Evolutionary conservation across 2,329 filamentous ascomycete species (phyloP), one percentile per base, ranked within the genome.

Genomic region (Pleurostoma richardsiae): DNA sequence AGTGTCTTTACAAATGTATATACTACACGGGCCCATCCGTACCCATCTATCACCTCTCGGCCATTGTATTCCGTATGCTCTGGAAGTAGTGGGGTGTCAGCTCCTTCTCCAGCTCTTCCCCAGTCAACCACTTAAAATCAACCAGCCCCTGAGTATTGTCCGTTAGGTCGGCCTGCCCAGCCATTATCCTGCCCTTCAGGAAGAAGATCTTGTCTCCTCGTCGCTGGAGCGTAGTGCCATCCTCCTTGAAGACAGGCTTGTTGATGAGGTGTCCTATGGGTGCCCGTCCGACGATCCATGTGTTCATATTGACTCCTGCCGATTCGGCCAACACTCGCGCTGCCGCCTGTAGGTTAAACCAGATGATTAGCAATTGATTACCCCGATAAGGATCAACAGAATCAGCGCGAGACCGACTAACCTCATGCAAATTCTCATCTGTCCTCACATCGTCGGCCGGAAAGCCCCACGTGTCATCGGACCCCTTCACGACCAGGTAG

Each of bases 301-400:
- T 96, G 74, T 97, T 97, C 91, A 99, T 97, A 76, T 99, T 95
- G 51, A 88, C 71, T 49, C 94, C 94, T 7, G 86, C 90, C 4
- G 89, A 76, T 58, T 88, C 77, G 44, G 85, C 75, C 28, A 97
- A 76, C 46, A 90, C 83, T 50, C 90, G 81, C 62, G 90, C 81
- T 36, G 92, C 90, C 40, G 88, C 85, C 94, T 99, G 57, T 52
- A 45, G 30, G 7, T 4, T 30, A 10, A 19, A 19, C 47, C 27
- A 29, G 36, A 39, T 19, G 29, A 39, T 39, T 7, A 43, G 26
- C 30, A 40, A 30, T 36, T 19, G 19, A 19, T 19, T 19, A 19
- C 19, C 19, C 19, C 19, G 19, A 19, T 19, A 19, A 19, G 19
- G 19, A 19, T 19, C 19, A 19, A 36, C 33, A n/a, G 8, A 36